phyloP scores from a whole-genome alignment of 805 yeast genomes.

The Clavispora santaluciae region DNA sequence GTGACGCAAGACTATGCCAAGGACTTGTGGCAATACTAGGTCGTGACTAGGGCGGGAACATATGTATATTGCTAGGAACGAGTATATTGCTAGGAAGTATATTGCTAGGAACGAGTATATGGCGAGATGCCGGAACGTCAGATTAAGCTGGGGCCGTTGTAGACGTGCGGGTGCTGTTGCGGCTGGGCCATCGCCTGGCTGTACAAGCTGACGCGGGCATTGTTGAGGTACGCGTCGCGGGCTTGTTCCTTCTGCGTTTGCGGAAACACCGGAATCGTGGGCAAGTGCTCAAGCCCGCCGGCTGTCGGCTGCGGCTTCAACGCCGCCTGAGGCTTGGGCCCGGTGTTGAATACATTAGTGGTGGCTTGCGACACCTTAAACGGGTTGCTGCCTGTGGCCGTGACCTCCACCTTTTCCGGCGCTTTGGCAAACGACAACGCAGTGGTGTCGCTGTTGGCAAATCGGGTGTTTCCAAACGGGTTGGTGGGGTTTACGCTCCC shows the following conservation, averaged over 20 bases:
- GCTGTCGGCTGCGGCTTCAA: slow-evolving; percentile 56
- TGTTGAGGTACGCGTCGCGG: slow-evolving; percentile 29
- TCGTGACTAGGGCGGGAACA: slow-evolving; percentile 8
- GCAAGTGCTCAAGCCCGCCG: slow-evolving; percentile 66
- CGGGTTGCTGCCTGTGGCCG: slow-evolving; percentile 57
- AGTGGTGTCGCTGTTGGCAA: slow-evolving; percentile 21
- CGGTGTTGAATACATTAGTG: slow-evolving; percentile 25
- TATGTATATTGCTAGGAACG: background rate
- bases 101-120: too few relatives aligned
- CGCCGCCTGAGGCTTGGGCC: slow-evolving; percentile 17
- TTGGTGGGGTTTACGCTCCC: slow-evolving; percentile 29
- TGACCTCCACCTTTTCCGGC: slow-evolving; percentile 20
- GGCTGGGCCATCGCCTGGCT: slow-evolving; percentile 10
- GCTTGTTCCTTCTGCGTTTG: slow-evolving; percentile 43
- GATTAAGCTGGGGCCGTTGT: slow-evolving; percentile 24
- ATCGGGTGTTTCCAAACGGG: slow-evolving; percentile 43
- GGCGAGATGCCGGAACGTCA: too few relatives aligned
- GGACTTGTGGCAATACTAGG: slow-evolving; percentile 31
- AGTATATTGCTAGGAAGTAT: too few relatives aligned
- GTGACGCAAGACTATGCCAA: slow-evolving; percentile 51
- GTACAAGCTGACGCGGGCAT: slow-evolving; percentile 29
- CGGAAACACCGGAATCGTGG: slow-evolving; percentile 66
- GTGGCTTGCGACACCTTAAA: slow-evolving; percentile 44
- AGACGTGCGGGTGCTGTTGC: slow-evolving; percentile 8
- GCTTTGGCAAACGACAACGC: slow-evolving; percentile 13